Evolutionary conservation across 108 stramenopile species (phyloP), one percentile per base, ranked within the genome.

Genomic region (Fragilariopsis cylindrus): DNA sequence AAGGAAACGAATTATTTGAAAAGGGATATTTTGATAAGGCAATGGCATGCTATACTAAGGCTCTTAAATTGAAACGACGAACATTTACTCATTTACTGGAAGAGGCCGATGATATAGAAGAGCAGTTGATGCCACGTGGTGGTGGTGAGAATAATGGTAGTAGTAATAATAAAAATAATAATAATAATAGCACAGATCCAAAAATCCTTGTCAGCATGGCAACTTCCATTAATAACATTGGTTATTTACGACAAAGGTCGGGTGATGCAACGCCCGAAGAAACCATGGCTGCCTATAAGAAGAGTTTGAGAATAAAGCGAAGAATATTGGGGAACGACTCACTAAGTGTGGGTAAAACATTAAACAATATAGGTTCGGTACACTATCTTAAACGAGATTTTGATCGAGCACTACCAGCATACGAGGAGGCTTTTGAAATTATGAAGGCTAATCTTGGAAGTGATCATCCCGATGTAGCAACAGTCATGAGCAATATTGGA

Each of bases 281-380:
- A 71, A 84, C 83, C 53, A 81, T 85, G 84, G 70, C 82, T 43
- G 81, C 87, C 47, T 92, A 88, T 75, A 69, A 79, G 54, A 84
- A 88, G 67, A 71, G 83, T n/a, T 48, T 89, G 42, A 60, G 72
- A 45, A 86, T 89, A 19, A 85, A 85, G 57, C 75, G 87, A 46
- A 76, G 79, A 50, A 83, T 87, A 48, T 60, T 86, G 68, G 88
- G 88, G 48, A 71, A 84, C 45, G 83, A 88, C 68, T 75, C 85
- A 54, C 63, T 90, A 45, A 87, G 85, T 73, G 91, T 92, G 1
- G 87, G 87, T 2, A 83, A 89, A 45, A 92, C 91, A 5, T 64
- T 92, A 18, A 92, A 92, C 71, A 88, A 87, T 65, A 89, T 92
- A 55, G 91, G 91, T 3, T 74, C 78, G 44, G 91, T 92, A 3